Evolutionary conservation across 2,329 filamentous ascomycete genomes (phyloP), one percentile per base, ranked within the genome.

Genomic region (Pyricularia sp.): DNA sequence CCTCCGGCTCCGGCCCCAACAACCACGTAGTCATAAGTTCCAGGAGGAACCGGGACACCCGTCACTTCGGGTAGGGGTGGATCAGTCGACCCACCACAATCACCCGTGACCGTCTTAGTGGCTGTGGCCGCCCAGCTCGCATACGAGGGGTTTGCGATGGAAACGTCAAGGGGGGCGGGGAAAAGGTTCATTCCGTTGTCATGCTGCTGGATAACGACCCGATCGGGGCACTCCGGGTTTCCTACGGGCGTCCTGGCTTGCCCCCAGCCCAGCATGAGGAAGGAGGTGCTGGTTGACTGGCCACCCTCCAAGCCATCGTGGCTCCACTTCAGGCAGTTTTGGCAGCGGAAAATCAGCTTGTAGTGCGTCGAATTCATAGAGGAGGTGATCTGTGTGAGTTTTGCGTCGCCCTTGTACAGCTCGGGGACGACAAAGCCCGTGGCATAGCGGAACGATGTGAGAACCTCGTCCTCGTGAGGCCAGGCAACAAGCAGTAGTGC

Each of bases 1-100:
- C 88, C 88, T 66, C 83, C 86, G 6, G 87, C 85, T 71, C 88
- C 88, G n/a, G 79, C 84, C 4, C 88, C 88, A 33, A 89, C 82
- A 36, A 90, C 81, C 68, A 90, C 86, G 77, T 90, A 90, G 75
- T 90, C 88, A 72, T 84, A 88, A 0, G 83, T 74, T 14, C 2
- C 58, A 26, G 58, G 26, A 11, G 58, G 58, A 61, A 61, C 58
- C 25, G 58, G 58, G 69, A 72, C 70, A 20, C 71, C 61, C 1
- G 71, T 69, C 33, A 70, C 50, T 28, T 65, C 69, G 0, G 66
- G 58, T 14, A 42, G 5, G 23, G 61, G 14, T n/a, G 55, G 55
- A 11, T 58, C 25, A 12, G 66, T 59, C 30, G 66, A 31, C 28
- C 55, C 55, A 23, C 28, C 30, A 23, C 55, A 77, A 59, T 69